Base-by-base conservation (phyloP, 2,329 filamentous ascomycete species). In the Epichloe elymi region DNA sequence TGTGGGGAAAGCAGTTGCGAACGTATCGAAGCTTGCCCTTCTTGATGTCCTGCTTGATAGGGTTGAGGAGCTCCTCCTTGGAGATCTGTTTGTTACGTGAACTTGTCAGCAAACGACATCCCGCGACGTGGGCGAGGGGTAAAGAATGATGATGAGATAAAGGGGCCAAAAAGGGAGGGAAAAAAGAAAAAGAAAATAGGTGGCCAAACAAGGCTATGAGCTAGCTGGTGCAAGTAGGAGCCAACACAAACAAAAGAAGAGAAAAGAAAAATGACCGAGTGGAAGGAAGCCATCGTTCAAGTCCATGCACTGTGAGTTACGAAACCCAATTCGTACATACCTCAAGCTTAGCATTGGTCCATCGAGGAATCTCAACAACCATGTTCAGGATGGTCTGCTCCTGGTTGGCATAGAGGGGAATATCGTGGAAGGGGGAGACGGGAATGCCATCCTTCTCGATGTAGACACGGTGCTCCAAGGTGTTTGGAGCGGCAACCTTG, bases 1-100 rank as follows among this genome's bases (percentile, higher is more conserved):
- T 97, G 86, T 98, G 93, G 64, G 93, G 93, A 82, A 98, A 98
- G 85, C 93, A 98, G 85, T 98, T 98, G 76, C 93, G 89, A 70
- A 98, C 93, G 70, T 85, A 98, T 67, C 93, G 88, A 65, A 97
- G 89, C 82, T 96, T 97, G 81, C 91, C 93, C 82, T 98, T 97
- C 86, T 98, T 97, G 72, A 83, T 82, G 71, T 98, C 93, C 79
- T 98, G 93, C 85, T 96, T 96, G 79, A 96, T 95, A 69, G 91
- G 91, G 80, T 96, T 97, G 70, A 97, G 85, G 66, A 86, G 80
- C 74, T 98, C 93, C 68, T 97, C 90, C 80, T 97, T 97, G 78
- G 86, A 95, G 78, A 97, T 96, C 90, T 96, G 54, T 15, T 46
- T 42, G 36, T 35, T 46, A n/a, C 15, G 42, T 30, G n/a, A 42